Base-by-base conservation (phyloP, 139 green algal species). In the Chlorella sp. region DNA sequence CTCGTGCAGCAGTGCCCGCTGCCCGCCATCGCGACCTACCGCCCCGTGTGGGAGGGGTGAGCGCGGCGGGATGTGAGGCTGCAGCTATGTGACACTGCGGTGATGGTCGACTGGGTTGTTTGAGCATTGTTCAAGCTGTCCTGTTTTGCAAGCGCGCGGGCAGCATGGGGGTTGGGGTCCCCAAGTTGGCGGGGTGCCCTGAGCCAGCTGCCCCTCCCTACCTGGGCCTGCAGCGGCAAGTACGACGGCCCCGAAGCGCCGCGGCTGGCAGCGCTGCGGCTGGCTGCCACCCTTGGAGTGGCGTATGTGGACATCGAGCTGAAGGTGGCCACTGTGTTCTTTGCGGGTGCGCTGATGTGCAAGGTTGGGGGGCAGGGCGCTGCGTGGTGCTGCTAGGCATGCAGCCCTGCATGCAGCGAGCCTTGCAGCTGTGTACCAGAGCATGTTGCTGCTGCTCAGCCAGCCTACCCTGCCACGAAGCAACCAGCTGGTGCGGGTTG, bases 261-360 rank as follows among this genome's bases (percentile, higher is more conserved):
- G 38, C 90, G 96, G 0, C 90, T 98, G 32, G 91, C 89, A 5
- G 91, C 91, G 1, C 89, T 98, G 57, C 95, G 94, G 85, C 82
- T 91, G 62, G 94, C 96, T 12, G 90, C 90, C 0, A n/a, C 90
- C 4, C 80, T 92, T 63, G 97, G 97, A 1, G 95, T 95, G 5
- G 91, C 93, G 3, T 98, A 94, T 73, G 85, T 99, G 5, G 97
- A 99, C 88, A 90, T 99, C 17, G 97, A 99, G 90, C 93, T 95
- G 36, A 94, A 95, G 69, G 95, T 93, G 4, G 91, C 93, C 13
- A 62, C 89, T 6, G 74, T 88, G 0, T 98, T 98, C 89, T 96
- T 98, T 86, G 90, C 88, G 34, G 87, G 89, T 91, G 71, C 44
- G 80, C 38, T 32, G 60, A n/a, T n/a, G n/a, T n/a, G n/a, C n/a